Conservation (phyloP, 139 green algal genomes). For the Nannochloris sp. region DNA sequence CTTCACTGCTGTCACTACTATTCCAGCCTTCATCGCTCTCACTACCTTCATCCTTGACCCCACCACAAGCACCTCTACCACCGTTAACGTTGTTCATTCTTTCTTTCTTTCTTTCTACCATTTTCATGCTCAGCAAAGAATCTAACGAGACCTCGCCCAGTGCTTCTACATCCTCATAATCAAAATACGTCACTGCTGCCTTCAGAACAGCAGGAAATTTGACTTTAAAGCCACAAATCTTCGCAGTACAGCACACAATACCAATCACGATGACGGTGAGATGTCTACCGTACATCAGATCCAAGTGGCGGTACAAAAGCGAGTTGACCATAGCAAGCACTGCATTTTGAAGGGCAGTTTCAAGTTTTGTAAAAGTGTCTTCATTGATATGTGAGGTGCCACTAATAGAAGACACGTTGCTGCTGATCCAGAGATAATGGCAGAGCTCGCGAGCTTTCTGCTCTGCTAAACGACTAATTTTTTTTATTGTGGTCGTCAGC, state of each 20-base stretch:
- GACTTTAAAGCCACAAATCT: not conserved
- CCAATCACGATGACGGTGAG: conserved; percentile 8
- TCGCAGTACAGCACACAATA: conserved; percentile 14
- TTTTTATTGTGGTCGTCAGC: not conserved
- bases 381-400: not conserved
- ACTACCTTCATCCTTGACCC: too few species aligned
- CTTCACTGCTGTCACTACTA: too few species aligned
- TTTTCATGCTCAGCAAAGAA: not conserved
- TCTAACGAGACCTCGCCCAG: not conserved
- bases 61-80: too few species aligned
- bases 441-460: not conserved
- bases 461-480: not conserved
- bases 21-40: too few species aligned
- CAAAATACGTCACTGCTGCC: not conserved
- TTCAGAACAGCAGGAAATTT: not conserved
- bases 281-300: conserved; percentile 23
- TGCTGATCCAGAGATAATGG: not conserved
- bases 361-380: not conserved
- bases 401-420: too few species aligned
- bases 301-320: conserved; percentile 8
- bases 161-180: not conserved
- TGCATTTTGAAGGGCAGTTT: not conserved
- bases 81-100: too few species aligned
- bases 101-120: too few species aligned
- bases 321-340: conserved; percentile 1